Percentiles rank a stretch among this genome's conserved stretches.
Evolutionary conservation across 2,329 filamentous ascomycete genomes (phyloP).

Genomic region (Cyanodermella asteris): DNA sequence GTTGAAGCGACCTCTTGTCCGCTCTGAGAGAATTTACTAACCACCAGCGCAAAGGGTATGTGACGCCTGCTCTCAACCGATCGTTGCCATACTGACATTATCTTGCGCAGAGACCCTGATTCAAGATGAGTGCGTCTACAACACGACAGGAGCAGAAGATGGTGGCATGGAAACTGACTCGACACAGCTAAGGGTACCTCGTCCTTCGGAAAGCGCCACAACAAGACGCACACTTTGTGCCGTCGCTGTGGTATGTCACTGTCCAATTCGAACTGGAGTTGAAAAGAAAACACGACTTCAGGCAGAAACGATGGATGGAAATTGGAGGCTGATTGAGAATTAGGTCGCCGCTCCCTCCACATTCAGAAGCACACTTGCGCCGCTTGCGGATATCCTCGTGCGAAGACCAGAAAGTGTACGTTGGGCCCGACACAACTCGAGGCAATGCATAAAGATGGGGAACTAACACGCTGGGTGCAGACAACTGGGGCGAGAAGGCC

Average conservation of each 20-base stretch:
- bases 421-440: slow-evolving; percentile 17
- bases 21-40: too few relatives aligned
- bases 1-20: too few relatives aligned
- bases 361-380: slow-evolving; percentile 98
- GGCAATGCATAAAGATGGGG: not conserved
- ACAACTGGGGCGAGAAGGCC: slow-evolving; percentile 99
- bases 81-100: too few relatives aligned
- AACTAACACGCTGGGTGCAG: slow-evolving; percentile 25
- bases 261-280: too few relatives aligned
- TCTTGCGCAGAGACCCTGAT: slow-evolving; percentile 21
- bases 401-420: slow-evolving; percentile 98
- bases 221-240: slow-evolving; percentile 97
- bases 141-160: slow-evolving; percentile 7
- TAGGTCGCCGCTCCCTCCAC: slow-evolving; percentile 92
- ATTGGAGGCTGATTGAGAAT: too few relatives aligned
- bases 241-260: slow-evolving; percentile 73
- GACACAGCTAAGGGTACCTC: slow-evolving; percentile 47
- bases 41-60: too few relatives aligned
- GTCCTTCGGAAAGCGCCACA: slow-evolving; percentile 66
- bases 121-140: slow-evolving; percentile 35
- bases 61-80: too few relatives aligned
- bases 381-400: slow-evolving; percentile 87
- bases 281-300: too few relatives aligned
- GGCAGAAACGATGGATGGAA: too few relatives aligned
- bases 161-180: slow-evolving; percentile 28